Base-by-base conservation (phyloP, 192 early-diverging fungal species). In the Podila verticillata region DNA sequence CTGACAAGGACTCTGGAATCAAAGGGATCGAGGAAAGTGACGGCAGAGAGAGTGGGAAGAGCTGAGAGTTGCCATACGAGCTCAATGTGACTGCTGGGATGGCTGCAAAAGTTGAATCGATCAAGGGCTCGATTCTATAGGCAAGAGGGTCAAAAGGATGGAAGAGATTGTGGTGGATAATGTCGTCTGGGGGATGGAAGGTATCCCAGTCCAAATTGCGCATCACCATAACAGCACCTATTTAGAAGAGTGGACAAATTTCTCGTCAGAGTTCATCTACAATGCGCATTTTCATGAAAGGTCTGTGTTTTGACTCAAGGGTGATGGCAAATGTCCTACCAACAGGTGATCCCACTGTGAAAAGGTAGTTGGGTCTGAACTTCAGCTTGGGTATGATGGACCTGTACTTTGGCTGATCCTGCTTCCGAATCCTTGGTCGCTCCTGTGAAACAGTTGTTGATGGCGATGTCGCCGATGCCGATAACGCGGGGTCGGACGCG, bases 91-190 rank as follows among this genome's bases (percentile, higher is more conserved):
- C 83, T 0, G 91, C 85, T 0, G 86, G 86, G 4, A 85, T 63
- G 28, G 85, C 82, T 24, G 84, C 84, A 65, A 84, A 91, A 24
- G 66, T 65, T 7, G 82, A 79, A 47, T 90, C 84, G 17, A 85
- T 78, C 56, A 93, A 70, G 6, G 92, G 91, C 69, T 93, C 92
- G 34, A 90, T 87, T 36, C 91, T 87, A 77, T 93, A 92, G 3
- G 88, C 92, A 22, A 93, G 83, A 13, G 92, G 92, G 57, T 93
- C 92, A 65, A 91, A 92, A 2, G 91, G 91, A 57, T 93, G 92
- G 68, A 92, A 93, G 44, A 93, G 83, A 63, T 93, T 93, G 84
- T 92, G 89, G 69, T 87, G 89, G 17, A 85, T 78, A 54, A 89
- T 87, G 35, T 81, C 67, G 30, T 82, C 77, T 51, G 83, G 82